Conservation (phyloP, 805 yeast genomes). For the Helenozyma rhizophorensis region DNA sequence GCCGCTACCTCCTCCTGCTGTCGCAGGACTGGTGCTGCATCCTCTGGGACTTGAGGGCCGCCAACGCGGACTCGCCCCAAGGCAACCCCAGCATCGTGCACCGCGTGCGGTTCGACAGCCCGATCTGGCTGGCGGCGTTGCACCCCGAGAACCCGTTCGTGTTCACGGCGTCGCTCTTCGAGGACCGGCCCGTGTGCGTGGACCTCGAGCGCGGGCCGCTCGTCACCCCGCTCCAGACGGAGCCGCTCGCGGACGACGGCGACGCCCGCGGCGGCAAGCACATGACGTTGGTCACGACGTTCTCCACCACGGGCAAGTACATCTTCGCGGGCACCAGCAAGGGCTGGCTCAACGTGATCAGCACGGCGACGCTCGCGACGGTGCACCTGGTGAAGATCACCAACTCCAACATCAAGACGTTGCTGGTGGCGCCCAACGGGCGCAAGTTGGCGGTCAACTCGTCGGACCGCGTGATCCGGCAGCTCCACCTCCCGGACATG, state of each 20-base stretch:
- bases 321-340: slow-evolving; percentile 75
- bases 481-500: slow-evolving; percentile 47
- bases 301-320: slow-evolving; percentile 50
- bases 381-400: slow-evolving; percentile 55
- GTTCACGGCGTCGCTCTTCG: slow-evolving; percentile 64
- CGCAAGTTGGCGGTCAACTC: slow-evolving; percentile 66
- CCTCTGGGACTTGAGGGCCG: slow-evolving; percentile 66
- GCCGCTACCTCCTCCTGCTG: slow-evolving; percentile 62
- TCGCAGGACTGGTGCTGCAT: slow-evolving; percentile 81
- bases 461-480: slow-evolving; percentile 74
- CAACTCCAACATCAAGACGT: slow-evolving; percentile 65
- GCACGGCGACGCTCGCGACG: slow-evolving; percentile 24
- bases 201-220: slow-evolving; percentile 11
- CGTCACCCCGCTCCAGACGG: slow-evolving; percentile 17
- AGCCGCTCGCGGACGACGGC: slow-evolving; percentile 10
- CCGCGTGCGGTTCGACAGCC: slow-evolving; percentile 54
- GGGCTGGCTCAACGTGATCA: slow-evolving; percentile 64
- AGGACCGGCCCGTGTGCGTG: slow-evolving; percentile 55
- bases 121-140: slow-evolving; percentile 66
- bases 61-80: slow-evolving; percentile 16
- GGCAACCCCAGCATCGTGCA: slow-evolving; percentile 32
- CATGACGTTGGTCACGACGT: slow-evolving; percentile 47
- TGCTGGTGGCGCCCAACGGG: slow-evolving; percentile 55
- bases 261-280: slow-evolving; percentile 23
- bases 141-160: slow-evolving; percentile 44